A percentile compares a stretch with the other conserved stretches of the same genome.
Conservation (phyloP, 163 green algal genomes). For the Prototheca wickerhamii region DNA sequence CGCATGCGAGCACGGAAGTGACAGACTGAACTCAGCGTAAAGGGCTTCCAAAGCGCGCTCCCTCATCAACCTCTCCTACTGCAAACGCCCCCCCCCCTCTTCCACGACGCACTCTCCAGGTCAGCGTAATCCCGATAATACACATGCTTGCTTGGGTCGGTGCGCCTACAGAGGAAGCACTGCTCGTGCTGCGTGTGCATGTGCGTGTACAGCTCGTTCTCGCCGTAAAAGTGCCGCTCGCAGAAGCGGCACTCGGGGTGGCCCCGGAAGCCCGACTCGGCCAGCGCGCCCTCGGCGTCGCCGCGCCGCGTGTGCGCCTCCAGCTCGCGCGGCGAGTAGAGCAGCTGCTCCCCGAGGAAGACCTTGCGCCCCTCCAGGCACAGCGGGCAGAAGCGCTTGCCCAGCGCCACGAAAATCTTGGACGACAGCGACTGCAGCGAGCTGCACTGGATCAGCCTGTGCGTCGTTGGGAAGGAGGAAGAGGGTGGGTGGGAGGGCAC, state of each 20-base stretch:
- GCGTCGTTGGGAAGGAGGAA: neutral
- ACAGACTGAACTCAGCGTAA: too few relatives aligned
- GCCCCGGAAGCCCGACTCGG: conserved; percentile 77
- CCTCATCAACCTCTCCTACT: neutral
- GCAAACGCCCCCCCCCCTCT: neutral
- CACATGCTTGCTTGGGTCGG: conserved; percentile 60
- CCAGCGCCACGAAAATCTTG: conserved; percentile 44
- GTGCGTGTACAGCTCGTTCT: conserved; percentile 82
- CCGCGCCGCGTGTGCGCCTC: conserved; percentile 63
- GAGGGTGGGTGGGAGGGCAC: too few relatives aligned
- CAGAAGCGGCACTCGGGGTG: conserved; percentile 81
- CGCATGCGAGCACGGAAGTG: too few relatives aligned
- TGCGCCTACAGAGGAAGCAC: conserved; percentile 82
- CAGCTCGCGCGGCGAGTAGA: conserved; percentile 74
- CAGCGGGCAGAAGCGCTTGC: conserved; percentile 78
- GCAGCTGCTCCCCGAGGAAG: conserved; percentile 84
- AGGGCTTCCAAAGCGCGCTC: neutral
- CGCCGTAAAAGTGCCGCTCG: conserved; percentile 74
- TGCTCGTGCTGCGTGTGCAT: conserved; percentile 83
- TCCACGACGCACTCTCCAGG: conserved; percentile 56
- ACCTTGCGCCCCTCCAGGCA: conserved; percentile 87
- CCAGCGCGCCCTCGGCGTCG: conserved; percentile 65
- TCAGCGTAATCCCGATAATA: conserved; percentile 89
- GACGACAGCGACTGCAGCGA: conserved; percentile 53
- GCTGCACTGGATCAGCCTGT: conserved; percentile 36